phyloP scores from a whole-genome alignment of 306 rosid species.

The Potentilla sterilis region DNA sequence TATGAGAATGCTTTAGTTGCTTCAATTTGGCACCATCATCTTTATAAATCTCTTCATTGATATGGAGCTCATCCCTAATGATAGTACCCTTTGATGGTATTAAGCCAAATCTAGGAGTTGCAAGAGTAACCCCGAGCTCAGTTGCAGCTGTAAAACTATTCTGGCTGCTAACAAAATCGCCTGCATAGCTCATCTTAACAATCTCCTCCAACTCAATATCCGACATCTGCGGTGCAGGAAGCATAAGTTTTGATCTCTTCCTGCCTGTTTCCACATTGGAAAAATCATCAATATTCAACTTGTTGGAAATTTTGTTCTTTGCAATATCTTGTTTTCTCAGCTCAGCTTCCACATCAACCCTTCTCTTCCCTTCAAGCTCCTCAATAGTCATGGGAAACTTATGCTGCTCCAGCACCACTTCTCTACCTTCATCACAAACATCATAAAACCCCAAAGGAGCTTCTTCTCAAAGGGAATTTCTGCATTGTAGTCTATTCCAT shows the following conservation, averaged over 20 bases:
- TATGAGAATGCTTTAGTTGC: conserved; percentile 63
- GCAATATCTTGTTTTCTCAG: conserved; percentile 78
- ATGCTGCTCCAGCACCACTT: conserved; percentile 42
- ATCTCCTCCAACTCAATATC: conserved; percentile 87
- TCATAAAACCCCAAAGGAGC: conserved; percentile 88
- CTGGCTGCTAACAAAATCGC: conserved; percentile 67
- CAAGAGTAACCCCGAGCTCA: conserved; percentile 90
- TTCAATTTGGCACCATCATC: conserved; percentile 63
- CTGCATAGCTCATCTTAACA: conserved; percentile 89
- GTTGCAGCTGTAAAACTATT: conserved; percentile 35
- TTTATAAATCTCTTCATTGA: conserved; percentile 66
- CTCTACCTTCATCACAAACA: conserved; percentile 65
- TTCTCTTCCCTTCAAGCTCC: conserved; percentile 91
- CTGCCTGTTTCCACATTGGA: conserved; percentile 70
- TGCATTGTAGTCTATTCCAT: conserved; percentile 69
- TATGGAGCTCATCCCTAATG: conserved; percentile 77
- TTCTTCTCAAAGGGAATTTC: conserved; percentile 85
- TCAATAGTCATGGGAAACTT: conserved; percentile 75
- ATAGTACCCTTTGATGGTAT: conserved; percentile 80
- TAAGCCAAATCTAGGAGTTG: conserved; percentile 77
- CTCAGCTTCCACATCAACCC: conserved; percentile 66
- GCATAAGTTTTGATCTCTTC: conserved; percentile 89
- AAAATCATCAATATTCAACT: conserved; percentile 34
- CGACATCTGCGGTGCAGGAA: conserved; percentile 92
- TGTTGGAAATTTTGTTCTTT: conserved; percentile 87